Percentiles rank a stretch among this genome's conserved stretches.
These are phyloP conservation scores for Coleophoma eucalyptorum DNA, from an alignment of 2,329 filamentous ascomycete genomes.

Conservation along the genomic window DNA sequence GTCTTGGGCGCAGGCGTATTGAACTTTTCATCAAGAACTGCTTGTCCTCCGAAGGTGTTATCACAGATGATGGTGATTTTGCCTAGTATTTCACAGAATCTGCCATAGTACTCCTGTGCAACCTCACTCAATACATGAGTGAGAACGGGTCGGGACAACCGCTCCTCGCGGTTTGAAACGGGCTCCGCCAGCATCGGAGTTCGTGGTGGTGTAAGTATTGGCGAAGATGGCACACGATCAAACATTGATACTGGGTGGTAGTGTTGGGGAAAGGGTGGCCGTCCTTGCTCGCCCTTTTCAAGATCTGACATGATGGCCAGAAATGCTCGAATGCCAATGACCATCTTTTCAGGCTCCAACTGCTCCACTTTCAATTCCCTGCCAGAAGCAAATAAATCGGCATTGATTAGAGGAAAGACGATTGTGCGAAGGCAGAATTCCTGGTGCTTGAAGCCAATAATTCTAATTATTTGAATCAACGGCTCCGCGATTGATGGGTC, in stretches of 20 bases:
- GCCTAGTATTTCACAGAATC: slow-evolving; percentile 91
- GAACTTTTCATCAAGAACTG: slow-evolving; percentile 93
- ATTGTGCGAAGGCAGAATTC: slow-evolving; percentile 90
- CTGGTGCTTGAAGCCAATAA: slow-evolving; percentile 90
- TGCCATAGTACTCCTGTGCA: slow-evolving; percentile 79
- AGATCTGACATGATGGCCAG: slow-evolving; percentile 89
- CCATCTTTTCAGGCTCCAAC: slow-evolving; percentile 91
- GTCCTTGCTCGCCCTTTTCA: slow-evolving; percentile 74
- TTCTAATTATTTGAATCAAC: slow-evolving; percentile 87
- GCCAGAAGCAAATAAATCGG: slow-evolving; percentile 73
- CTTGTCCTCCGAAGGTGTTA: slow-evolving; percentile 94
- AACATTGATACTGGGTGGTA: slow-evolving; percentile 36
- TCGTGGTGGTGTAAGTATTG: slow-evolving; percentile 37
- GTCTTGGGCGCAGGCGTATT: slow-evolving; percentile 85
- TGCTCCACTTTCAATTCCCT: slow-evolving; percentile 73
- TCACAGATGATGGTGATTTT: slow-evolving; percentile 97
- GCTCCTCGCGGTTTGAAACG: slow-evolving; percentile 48
- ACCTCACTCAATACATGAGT: slow-evolving; percentile 65
- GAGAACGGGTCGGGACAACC: slow-evolving; percentile 62
- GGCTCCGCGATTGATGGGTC: slow-evolving; percentile 85
- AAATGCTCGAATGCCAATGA: slow-evolving; percentile 95
- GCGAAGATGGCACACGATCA: slow-evolving; percentile 46
- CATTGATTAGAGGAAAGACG: slow-evolving; percentile 93
- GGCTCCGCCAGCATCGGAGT: slow-evolving; percentile 17
- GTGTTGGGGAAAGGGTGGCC: slow-evolving; percentile 81